Base-by-base conservation (phyloP, 2,329 filamentous ascomycete species). In the Fusarium euwallaceae region DNA sequence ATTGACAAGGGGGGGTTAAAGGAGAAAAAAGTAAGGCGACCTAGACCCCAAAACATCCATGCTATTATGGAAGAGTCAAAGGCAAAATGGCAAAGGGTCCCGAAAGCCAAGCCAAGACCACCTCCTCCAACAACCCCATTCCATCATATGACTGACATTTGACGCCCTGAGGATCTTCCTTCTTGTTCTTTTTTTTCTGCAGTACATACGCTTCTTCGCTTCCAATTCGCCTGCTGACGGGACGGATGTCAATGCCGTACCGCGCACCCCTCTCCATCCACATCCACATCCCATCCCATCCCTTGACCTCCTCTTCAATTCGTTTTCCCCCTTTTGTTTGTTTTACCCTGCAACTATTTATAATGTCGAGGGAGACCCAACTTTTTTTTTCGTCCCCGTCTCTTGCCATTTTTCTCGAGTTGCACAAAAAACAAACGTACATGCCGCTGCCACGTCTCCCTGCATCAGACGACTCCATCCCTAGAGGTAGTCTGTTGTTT, bases 241-340 rank as follows among this genome's bases (percentile, higher is more conserved):
- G 34, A 39, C 72, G 72, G 72, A 68, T 71, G 72, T 74, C 70
- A 75, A 75, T 75, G 73, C 73, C 73, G 72, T 61, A 74, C 72
- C 68, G 27, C 27, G 12, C 48, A 16, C 16, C 48, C 24, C 12
- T 27, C 43, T 48, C 43, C 22, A 48, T 45, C 72, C 71, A 24
- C 20, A 45, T 22, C n/a, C n/a, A n/a, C n/a, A n/a, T n/a, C n/a
- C n/a, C n/a, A n/a, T n/a, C 73, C 64, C 71, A 59, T 67, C 32
- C 61, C 41, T 43, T 69, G 62, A 22, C 34, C 37, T 53, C 32
- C n/a, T 41, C 39, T n/a, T 41, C 53, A 69, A 67, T 48, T 70
- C 69, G 62, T 64, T 32, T 32, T 14, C 63, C 72, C 73, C 73
- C 56, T 69, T 74, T 74, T 67, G 20, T 61, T 39, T 58, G 59